Percentiles rank a stretch among this genome's conserved stretches.
Evolutionary conservation across 2,329 filamentous ascomycete genomes (phyloP).

Genomic region (Epichloe gansuensis): DNA sequence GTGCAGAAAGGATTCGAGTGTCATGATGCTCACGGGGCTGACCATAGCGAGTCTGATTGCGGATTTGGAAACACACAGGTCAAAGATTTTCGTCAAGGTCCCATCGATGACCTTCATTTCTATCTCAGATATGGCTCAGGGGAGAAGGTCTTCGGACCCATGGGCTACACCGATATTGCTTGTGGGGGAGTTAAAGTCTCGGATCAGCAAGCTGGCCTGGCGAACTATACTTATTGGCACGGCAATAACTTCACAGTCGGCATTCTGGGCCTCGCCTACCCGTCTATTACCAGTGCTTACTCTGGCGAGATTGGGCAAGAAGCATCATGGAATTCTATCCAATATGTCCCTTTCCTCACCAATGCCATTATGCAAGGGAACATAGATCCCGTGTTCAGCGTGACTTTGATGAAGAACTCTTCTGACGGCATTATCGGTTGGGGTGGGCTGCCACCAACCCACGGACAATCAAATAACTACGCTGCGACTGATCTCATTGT

Average conservation of each 20-base stretch:
- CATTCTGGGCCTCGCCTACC: conserved; percentile 37
- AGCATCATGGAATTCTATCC: conserved; percentile 22
- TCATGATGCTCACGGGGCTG: conserved; percentile 20
- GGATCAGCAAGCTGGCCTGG: conserved; percentile 35
- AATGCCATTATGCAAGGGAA: conserved; percentile 32
- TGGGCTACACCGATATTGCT: conserved; percentile 32
- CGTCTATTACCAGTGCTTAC: conserved; percentile 36
- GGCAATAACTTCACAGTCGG: conserved; percentile 40
- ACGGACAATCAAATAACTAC: conserved; percentile 16
- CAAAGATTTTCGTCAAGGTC: conserved; percentile 26
- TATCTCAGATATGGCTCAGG: conserved; percentile 34
- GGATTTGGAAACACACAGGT: conserved; percentile 28
- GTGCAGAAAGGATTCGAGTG: conserved; percentile 29
- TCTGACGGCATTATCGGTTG: conserved; percentile 32
- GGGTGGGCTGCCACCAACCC: conserved; percentile 31
- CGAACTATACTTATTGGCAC: conserved; percentile 35
- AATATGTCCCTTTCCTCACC: conserved; percentile 37
- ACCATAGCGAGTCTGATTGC: conserved; percentile 21
- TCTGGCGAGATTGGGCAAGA: conserved; percentile 27
- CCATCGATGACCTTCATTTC: conserved; percentile 31
- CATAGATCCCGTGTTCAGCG: conserved; percentile 32
- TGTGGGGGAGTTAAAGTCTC: conserved; percentile 32
- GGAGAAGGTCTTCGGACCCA: conserved; percentile 32
- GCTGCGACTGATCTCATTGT: conserved; percentile 31
- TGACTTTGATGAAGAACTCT: conserved; percentile 34